Percentiles rank a stretch among this genome's conserved stretches.
These are phyloP conservation scores for Thelephora ganbajun DNA, from an alignment of 768 basidiomycete species.

Conservation along the genomic window DNA sequence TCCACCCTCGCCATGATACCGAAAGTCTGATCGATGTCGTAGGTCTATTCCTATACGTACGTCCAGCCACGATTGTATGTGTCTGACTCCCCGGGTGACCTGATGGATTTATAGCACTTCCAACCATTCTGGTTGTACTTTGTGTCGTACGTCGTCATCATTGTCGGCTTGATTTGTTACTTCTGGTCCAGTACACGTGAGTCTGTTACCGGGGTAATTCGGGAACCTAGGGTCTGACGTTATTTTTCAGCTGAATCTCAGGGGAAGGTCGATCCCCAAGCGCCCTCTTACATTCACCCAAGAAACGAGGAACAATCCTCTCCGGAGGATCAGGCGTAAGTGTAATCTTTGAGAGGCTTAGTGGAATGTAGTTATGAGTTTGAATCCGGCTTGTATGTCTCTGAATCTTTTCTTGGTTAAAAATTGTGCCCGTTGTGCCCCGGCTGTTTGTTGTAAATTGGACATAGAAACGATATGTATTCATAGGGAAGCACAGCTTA, in stretches of 20 bases:
- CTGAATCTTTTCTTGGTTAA: no score
- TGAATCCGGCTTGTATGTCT: no score
- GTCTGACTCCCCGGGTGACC: background rate
- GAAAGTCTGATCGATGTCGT: background rate
- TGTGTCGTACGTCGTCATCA: conserved; percentile 55
- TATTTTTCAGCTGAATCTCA: conserved; percentile 50
- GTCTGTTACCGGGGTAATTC: conserved; percentile 16
- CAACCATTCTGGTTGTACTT: conserved; percentile 85
- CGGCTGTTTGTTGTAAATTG: no score
- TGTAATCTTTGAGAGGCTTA: no score
- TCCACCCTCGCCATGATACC: background rate
- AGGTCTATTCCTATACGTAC: conserved; percentile 42
- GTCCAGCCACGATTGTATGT: conserved; percentile 11
- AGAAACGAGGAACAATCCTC: no score
- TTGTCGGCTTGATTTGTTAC: conserved; percentile 65
- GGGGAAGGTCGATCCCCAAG: conserved; percentile 43
- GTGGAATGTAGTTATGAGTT: no score
- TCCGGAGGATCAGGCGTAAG: no score
- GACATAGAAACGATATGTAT: no score
- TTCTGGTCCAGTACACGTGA: conserved; percentile 78
- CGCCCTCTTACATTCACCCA: conserved; percentile 39
- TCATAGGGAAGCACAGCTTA: no score
- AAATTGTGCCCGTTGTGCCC: no score
- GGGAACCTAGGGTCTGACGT: conserved; percentile 1
- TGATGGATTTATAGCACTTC: conserved; percentile 40